A percentile compares a stretch with the other conserved stretches of the same genome.
These are phyloP conservation scores for Sugiyamaella castrensis DNA, from an alignment of 1,139 yeast species.

Conservation along the genomic window DNA sequence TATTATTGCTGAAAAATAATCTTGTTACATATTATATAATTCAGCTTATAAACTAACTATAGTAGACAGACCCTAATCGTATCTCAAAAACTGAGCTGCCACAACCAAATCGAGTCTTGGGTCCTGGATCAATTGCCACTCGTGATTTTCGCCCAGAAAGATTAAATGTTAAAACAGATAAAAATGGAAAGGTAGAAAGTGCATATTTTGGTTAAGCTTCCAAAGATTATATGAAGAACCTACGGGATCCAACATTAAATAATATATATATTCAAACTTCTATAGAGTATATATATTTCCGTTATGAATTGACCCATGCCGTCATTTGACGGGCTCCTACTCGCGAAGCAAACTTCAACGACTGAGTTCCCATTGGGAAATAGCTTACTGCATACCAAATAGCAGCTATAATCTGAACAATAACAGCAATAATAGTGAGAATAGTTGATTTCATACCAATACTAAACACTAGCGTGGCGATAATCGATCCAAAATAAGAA, in stretches of 20 bases:
- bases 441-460: conserved; percentile 61
- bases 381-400: conserved; percentile 86
- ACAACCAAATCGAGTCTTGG: conserved; percentile 25
- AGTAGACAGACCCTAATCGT: conserved; percentile 6
- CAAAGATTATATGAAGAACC: not conserved
- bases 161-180: conserved; percentile 29
- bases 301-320: conserved; percentile 40
- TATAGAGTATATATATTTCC: not conserved
- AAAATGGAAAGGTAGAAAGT: conserved; percentile 23
- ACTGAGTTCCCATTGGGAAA: conserved; percentile 93
- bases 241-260: too few species aligned
- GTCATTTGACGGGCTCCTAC: conserved; percentile 70
- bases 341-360: conserved; percentile 76
- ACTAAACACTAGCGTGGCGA: conserved; percentile 60
- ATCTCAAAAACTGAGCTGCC: conserved; percentile 23
- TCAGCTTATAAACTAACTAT: conserved; percentile 1
- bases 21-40: not conserved
- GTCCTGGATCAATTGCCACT: conserved; percentile 26
- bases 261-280: not conserved
- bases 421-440: conserved; percentile 70
- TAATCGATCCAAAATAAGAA: conserved; percentile 73
- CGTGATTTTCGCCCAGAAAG: conserved; percentile 28
- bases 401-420: conserved; percentile 79
- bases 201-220: conserved; percentile 24
- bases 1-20: not conserved